Conservation (phyloP, 345 rosid species). For the Barbarea vulgaris region DNA sequence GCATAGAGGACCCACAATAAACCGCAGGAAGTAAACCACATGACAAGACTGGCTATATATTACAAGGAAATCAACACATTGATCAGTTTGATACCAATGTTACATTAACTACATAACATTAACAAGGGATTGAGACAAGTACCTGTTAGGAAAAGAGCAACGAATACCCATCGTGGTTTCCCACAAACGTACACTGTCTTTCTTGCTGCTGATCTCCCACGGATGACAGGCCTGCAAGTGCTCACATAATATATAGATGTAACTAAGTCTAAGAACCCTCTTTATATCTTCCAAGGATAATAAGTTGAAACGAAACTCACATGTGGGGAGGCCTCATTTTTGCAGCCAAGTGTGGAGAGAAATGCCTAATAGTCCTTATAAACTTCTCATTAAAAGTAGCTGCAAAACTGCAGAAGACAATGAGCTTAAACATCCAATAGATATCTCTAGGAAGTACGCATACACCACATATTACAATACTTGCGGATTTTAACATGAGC, state of each 20-base stretch:
- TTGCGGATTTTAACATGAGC: not conserved
- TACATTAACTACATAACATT: not conserved
- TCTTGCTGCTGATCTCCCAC: slow-evolving; percentile 42
- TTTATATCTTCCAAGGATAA: not conserved
- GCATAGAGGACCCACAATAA: slow-evolving; percentile 43
- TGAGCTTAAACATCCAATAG: slow-evolving; percentile 17
- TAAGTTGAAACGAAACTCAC: slow-evolving; percentile 46
- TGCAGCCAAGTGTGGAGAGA: slow-evolving; percentile 96
- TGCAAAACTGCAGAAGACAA: slow-evolving; percentile 71
- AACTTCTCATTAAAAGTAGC: slow-evolving; percentile 89
- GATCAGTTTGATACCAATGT: slow-evolving; percentile 10
- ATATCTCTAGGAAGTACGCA: not conserved
- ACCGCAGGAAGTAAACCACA: slow-evolving; percentile 47
- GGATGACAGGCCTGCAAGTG: slow-evolving; percentile 45
- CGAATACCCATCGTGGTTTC: slow-evolving; percentile 43
- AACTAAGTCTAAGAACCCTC: not conserved
- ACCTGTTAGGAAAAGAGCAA: slow-evolving; percentile 35
- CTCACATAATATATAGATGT: slow-evolving; percentile 4
- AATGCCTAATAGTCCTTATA: slow-evolving; percentile 80
- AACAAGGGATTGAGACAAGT: slow-evolving; percentile 1
- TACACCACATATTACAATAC: slow-evolving; percentile 9
- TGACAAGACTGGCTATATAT: slow-evolving; percentile 37
- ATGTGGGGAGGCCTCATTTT: slow-evolving; percentile 96
- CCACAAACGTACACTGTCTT: slow-evolving; percentile 45
- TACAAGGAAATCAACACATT: slow-evolving; percentile 22